A percentile compares a stretch with the other conserved stretches of the same genome.
These are phyloP conservation scores for Ophiosphaerella herpotricha DNA, from an alignment of 2,329 filamentous ascomycete genomes.

Conservation along the genomic window DNA sequence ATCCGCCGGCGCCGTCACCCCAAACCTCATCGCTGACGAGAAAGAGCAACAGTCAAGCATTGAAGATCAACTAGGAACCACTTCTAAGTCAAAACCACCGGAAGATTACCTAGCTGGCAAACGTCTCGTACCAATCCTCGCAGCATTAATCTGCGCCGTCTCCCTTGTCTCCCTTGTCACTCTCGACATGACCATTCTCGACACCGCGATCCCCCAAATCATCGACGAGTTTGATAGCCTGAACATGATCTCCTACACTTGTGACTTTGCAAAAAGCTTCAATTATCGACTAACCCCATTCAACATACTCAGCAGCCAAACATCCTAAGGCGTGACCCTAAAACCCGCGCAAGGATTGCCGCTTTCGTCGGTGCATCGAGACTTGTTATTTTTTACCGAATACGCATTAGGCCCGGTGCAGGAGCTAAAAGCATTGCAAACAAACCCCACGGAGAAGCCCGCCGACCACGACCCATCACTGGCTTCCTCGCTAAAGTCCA, in stretches of 20 bases:
- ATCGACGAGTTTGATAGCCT: constrained; percentile 31
- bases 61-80: neutral
- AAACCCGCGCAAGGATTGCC: no score
- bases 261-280: no score
- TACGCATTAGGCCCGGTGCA: no score
- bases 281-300: no score
- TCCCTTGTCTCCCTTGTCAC: constrained; percentile 1
- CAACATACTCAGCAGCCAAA: no score
- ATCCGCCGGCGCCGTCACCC: neutral
- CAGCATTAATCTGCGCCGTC: neutral
- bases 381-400: no score
- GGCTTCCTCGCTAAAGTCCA: no score
- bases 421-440: no score
- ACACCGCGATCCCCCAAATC: constrained; percentile 35
- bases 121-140: neutral
- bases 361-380: no score
- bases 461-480: no score
- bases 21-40: constrained; percentile 1
- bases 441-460: no score
- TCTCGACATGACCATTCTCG: constrained; percentile 25
- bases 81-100: neutral
- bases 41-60: neutral
- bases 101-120: neutral
- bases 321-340: no score
- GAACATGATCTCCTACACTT: constrained; percentile 20